Percentiles rank a stretch among this genome's conserved stretches.
Evolutionary conservation across 306 rosid species (phyloP).

Genomic region (Prunus mume): DNA sequence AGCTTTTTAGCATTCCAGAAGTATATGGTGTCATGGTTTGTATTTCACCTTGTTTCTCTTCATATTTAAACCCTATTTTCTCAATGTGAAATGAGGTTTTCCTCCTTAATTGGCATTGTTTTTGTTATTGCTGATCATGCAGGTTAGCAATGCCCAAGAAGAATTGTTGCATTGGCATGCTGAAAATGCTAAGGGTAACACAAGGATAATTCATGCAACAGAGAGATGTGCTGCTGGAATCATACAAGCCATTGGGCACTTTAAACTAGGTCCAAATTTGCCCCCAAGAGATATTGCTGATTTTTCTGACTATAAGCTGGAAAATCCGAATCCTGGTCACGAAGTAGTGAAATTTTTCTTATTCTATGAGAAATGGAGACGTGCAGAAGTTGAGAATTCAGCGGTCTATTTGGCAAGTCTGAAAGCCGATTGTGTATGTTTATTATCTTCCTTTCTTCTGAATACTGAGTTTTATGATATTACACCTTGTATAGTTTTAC

Average conservation of each 20-base stretch:
- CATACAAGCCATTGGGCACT: conserved; percentile 89
- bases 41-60: conserved; percentile 32
- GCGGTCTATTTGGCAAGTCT: conserved; percentile 48
- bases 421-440: conserved; percentile 57
- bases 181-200: conserved; percentile 74
- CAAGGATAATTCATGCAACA: conserved; percentile 80
- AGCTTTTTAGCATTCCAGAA: conserved; percentile 85
- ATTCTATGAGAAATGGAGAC: conserved; percentile 83
- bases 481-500: neutral
- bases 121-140: conserved; percentile 22
- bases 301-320: conserved; percentile 25
- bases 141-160: conserved; percentile 99
- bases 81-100: conserved; percentile 7
- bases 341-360: conserved; percentile 58
- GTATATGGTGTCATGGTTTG: conserved; percentile 95
- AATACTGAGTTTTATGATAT: neutral
- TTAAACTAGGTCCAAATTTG: conserved; percentile 60
- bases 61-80: conserved; percentile 1
- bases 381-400: conserved; percentile 67
- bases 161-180: conserved; percentile 92
- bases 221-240: conserved; percentile 97
- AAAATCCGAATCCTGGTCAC: conserved; percentile 39
- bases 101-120: conserved; percentile 12
- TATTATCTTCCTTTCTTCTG: conserved; percentile 18
- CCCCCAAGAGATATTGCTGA: conserved; percentile 77